Evolutionary conservation across 1,284 basidiomycete genomes (phyloP), one percentile per base, ranked within the genome.

Genomic region (Chalciporus piperatoides): DNA sequence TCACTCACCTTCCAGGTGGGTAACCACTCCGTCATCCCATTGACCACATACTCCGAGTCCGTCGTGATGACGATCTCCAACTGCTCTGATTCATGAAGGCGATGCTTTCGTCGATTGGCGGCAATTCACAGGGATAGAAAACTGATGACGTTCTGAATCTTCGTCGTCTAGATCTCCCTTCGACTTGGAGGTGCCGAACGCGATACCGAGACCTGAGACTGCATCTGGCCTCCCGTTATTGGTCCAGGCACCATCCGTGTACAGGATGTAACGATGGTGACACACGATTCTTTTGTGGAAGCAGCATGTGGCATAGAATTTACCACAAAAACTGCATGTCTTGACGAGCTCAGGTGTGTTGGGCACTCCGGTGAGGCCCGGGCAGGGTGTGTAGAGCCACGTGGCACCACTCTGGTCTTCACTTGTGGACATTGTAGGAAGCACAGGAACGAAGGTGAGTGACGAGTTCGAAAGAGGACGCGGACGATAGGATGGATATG

Each of bases 31-130:
- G 62, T 66, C 41, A 69, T 64, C 4, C 68, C 70, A 37, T 64
- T 61, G 27, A 68, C 64, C 6, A 71, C 67, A 45, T 71, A 72
- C 52, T 70, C 63, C 2, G 68, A 71, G 52, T 71, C 65, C 2
- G 67, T 61, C 9, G 60, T 60, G 44, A 71, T 46, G 6, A 56
- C 14, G 30, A 58, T 40, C 1, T 4, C 4, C 2, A 39, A 15
- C 2, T 25, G 10, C 5, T 33, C 15, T 9, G 14, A 19, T 25
- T 25, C 24, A 2, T 5, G 24, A 25, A 25, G 24, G 8, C 4
- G 24, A 25, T 25, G 8, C 24, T 2, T 25, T 25, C 24, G 24
- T 4, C 24, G 24, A 27, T 41, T 7, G 2, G 1, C 11, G 17
- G 4, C 19, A n/a, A n/a, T n/a, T n/a, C 2, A 69, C 56, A 2